A percentile compares a stretch with the other conserved stretches of the same genome.
phyloP scores from a whole-genome alignment of 441 rosid species.

The Erysimum cheiri region DNA sequence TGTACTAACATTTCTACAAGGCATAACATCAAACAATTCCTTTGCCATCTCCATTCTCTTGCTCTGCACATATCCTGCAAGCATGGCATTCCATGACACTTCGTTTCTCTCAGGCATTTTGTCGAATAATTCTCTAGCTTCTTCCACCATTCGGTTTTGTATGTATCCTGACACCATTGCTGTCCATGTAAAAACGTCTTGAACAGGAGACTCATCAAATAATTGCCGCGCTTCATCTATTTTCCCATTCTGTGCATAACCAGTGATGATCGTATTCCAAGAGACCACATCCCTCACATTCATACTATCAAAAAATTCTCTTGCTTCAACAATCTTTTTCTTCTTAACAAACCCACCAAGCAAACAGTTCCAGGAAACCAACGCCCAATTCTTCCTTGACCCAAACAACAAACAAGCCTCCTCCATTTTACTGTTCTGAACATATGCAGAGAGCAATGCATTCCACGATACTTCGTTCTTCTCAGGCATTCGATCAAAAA shows the following conservation, averaged over 20 bases:
- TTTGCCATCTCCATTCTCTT: constrained; percentile 67
- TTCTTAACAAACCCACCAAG: constrained; percentile 73
- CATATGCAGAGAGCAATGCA: constrained; percentile 66
- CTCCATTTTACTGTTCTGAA: constrained; percentile 68
- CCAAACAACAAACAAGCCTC: constrained; percentile 64
- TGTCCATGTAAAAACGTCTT: constrained; percentile 80
- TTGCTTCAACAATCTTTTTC: constrained; percentile 60
- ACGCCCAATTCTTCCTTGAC: constrained; percentile 59
- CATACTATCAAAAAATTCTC: constrained; percentile 58
- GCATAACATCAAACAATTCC: constrained; percentile 72
- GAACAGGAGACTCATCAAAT: constrained; percentile 61
- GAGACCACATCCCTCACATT: constrained; percentile 67
- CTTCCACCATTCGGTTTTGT: constrained; percentile 65
- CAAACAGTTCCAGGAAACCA: constrained; percentile 83
- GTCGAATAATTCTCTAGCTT: constrained; percentile 64
- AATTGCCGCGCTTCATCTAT: constrained; percentile 58
- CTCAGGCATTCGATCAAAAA: constrained; percentile 64
- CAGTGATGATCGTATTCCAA: constrained; percentile 74
- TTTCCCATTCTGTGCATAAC: constrained; percentile 68
- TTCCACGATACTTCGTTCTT: constrained; percentile 75
- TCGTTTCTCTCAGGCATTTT: constrained; percentile 69
- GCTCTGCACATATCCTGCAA: constrained; percentile 72
- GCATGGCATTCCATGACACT: constrained; percentile 82
- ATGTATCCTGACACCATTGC: constrained; percentile 77
- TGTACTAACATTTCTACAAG: constrained; percentile 57